A percentile compares a stretch with the other conserved stretches of the same genome.
Conservation (phyloP, 441 rosid genomes). For the Erysimum cheiri region DNA sequence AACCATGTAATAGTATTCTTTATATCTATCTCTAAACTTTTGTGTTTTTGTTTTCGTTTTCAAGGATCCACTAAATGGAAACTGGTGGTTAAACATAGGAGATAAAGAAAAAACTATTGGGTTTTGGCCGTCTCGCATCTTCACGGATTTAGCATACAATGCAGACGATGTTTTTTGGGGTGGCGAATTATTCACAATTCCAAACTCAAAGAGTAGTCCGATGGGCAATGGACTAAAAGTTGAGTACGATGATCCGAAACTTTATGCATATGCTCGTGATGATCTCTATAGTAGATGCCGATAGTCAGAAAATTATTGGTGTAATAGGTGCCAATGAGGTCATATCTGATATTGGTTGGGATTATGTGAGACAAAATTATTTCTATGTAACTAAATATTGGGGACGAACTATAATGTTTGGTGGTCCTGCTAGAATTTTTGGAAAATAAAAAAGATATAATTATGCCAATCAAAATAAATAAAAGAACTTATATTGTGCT, state of each 20-base stretch:
- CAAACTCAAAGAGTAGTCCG: conserved; percentile 5
- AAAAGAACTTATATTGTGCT: no score
- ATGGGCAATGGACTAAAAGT: conserved; percentile 29
- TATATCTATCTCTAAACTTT: neutral
- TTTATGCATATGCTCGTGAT: conserved; percentile 27
- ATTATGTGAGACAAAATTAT: conserved; percentile 25
- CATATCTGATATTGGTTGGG: conserved; percentile 23
- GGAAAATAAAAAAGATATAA: neutral
- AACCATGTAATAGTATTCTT: neutral
- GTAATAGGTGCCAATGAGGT: conserved; percentile 12
- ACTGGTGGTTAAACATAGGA: neutral
- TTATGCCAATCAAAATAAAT: no score
- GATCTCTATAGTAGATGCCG: neutral
- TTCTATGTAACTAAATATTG: neutral
- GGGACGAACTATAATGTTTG: conserved; percentile 25
- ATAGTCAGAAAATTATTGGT: neutral
- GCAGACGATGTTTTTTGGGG: neutral
- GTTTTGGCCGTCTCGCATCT: conserved; percentile 20
- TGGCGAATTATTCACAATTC: conserved; percentile 1
- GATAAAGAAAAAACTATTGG: neutral
- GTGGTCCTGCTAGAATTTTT: conserved; percentile 2
- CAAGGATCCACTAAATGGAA: conserved; percentile 1
- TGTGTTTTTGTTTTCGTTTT: neutral
- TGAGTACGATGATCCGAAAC: neutral
- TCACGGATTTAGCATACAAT: conserved; percentile 11